These are phyloP conservation scores for Caryopteris hybrid DNA, from an alignment of 305 asterid genomes.

Conservation along the genomic window DNA sequence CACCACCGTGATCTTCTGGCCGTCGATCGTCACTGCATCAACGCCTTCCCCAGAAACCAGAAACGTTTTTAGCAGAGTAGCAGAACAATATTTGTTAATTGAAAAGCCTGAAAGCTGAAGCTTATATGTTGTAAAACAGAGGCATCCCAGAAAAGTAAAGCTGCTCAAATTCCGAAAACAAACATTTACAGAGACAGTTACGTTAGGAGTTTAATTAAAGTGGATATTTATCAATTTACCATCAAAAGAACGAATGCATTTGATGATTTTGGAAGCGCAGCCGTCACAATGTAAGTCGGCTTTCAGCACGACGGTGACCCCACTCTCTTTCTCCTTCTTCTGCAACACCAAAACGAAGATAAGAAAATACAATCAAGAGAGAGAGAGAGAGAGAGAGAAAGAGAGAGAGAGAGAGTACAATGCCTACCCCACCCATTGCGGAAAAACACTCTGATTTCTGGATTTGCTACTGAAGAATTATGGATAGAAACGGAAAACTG, in stretches of 20 bases:
- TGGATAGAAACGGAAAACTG: slow-evolving; percentile 10
- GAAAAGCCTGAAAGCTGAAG: not conserved
- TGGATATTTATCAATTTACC: slow-evolving; percentile 30
- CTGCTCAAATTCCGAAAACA: not conserved
- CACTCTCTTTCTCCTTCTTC: slow-evolving; percentile 26
- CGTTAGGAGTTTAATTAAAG: not conserved
- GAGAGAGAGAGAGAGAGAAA: not conserved
- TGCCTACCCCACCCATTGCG: slow-evolving; percentile 28
- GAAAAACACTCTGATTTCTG: not conserved
- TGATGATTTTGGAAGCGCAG: slow-evolving; percentile 59
- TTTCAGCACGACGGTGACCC: slow-evolving; percentile 51
- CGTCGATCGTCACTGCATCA: slow-evolving; percentile 40
- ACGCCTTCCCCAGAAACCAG: slow-evolving; percentile 43
- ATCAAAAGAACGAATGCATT: slow-evolving; percentile 40
- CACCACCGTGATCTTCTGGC: slow-evolving; percentile 56
- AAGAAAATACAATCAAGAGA: not conserved
- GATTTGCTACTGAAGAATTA: not conserved
- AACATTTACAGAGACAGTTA: not conserved
- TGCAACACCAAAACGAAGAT: not conserved
- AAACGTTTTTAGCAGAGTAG: not conserved
- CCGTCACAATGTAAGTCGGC: slow-evolving; percentile 81
- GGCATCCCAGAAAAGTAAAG: not conserved
- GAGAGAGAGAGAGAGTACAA: not conserved
- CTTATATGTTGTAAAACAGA: too few relatives aligned
- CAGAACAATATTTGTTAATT: not conserved